phyloP scores from a whole-genome alignment of 768 basidiomycete genomes.

The Trametes meyenii region DNA sequence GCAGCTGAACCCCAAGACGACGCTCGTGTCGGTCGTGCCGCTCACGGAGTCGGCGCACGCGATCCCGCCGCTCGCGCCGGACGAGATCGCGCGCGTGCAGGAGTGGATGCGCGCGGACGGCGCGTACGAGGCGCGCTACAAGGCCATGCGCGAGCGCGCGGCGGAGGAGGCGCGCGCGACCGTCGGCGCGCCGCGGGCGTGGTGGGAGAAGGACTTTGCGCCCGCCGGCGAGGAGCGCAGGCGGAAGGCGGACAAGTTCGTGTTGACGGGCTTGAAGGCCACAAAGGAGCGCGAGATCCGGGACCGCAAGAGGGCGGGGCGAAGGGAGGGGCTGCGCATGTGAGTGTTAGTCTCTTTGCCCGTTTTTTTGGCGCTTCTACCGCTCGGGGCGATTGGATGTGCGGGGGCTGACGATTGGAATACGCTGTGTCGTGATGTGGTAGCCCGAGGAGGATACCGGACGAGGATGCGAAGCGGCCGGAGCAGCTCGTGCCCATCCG shows the following conservation, averaged over 20 bases:
- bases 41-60: slow-evolving; percentile 51
- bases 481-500: slow-evolving; percentile 93
- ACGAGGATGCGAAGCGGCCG: slow-evolving; percentile 58
- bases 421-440: background rate
- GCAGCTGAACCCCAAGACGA: slow-evolving; percentile 56
- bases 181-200: slow-evolving; percentile 48
- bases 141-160: slow-evolving; percentile 55
- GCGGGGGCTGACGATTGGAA: background rate
- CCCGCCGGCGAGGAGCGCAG: slow-evolving; percentile 36
- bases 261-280: slow-evolving; percentile 31
- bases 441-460: slow-evolving; percentile 63
- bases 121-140: slow-evolving; percentile 53
- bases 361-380: background rate
- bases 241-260: slow-evolving; percentile 46
- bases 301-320: slow-evolving; percentile 54
- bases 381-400: background rate
- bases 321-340: slow-evolving; percentile 74
- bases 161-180: slow-evolving; percentile 49
- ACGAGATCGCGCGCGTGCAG: slow-evolving; percentile 56
- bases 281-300: slow-evolving; percentile 44
- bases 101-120: slow-evolving; percentile 67
- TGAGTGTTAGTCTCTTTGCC: slow-evolving; percentile 45
- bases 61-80: slow-evolving; percentile 55
- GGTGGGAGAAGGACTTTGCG: slow-evolving; percentile 65
- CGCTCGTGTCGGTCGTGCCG: slow-evolving; percentile 64